Conservation (phyloP, 163 green algal genomes). For the Trebouxia gelatinosa region DNA sequence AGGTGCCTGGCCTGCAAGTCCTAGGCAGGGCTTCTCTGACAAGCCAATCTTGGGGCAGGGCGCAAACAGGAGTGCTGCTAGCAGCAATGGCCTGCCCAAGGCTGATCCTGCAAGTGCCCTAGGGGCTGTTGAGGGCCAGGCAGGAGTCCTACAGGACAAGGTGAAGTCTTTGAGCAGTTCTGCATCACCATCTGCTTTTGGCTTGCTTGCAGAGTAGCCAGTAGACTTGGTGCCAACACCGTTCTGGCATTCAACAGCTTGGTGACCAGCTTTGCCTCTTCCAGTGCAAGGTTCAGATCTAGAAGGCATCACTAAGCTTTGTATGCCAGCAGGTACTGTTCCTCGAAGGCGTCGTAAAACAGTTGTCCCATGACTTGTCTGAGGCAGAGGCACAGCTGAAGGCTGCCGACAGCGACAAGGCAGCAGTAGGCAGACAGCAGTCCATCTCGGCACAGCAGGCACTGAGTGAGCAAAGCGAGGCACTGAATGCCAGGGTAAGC, state of each 20-base stretch:
- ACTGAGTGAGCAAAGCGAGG: not conserved
- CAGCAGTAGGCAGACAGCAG: no score
- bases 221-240: no score
- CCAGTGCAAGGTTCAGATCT: not conserved
- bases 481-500: not conserved
- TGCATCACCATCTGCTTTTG: not conserved
- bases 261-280: not conserved
- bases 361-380: not conserved
- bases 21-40: constrained; percentile 22
- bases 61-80: not conserved
- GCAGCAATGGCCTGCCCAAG: constrained; percentile 17
- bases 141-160: not conserved
- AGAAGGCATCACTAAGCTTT: no score
- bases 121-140: constrained; percentile 40
- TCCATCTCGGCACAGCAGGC: no score
- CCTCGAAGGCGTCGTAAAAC: not conserved
- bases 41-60: constrained; percentile 15
- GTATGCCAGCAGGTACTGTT: constrained; percentile 3
- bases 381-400: not conserved
- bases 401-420: not conserved
- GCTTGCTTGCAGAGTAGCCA: no score
- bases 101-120: constrained; percentile 54
- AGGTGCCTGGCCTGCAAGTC: not conserved
- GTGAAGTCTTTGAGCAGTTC: not conserved
- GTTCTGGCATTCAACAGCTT: not conserved